phyloP scores from a whole-genome alignment of 225 moss, liverwort and hornwort species.

The Lunularia cruciata region DNA sequence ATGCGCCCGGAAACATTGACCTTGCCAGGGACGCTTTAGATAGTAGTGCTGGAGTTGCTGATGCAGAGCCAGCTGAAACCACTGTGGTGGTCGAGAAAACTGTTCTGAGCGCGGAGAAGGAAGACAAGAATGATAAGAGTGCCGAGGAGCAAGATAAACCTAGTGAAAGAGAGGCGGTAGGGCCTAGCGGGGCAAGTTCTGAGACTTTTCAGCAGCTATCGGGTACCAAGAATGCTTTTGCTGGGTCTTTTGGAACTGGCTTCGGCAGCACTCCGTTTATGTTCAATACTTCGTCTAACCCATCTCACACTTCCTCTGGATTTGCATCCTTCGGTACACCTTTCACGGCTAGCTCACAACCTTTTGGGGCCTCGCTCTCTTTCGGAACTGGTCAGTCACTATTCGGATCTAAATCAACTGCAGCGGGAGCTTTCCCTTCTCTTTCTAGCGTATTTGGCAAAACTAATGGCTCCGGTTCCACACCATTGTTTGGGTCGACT shows the following conservation, averaged over 20 bases:
- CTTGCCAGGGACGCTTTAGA: not conserved
- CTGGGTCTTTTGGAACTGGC: conserved; percentile 72
- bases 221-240: conserved; percentile 78
- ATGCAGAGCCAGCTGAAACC: not conserved
- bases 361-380: conserved; percentile 20
- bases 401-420: conserved; percentile 41
- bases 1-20: not conserved
- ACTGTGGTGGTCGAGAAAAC: conserved; percentile 27
- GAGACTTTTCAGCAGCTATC: conserved; percentile 77
- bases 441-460: conserved; percentile 59
- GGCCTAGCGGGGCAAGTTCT: conserved; percentile 62
- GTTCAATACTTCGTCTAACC: conserved; percentile 49
- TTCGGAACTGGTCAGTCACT: conserved; percentile 27
- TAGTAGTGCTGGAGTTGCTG: not conserved
- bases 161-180: conserved; percentile 41
- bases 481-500: conserved; percentile 43
- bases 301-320: conserved; percentile 43
- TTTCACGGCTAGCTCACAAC: conserved; percentile 40
- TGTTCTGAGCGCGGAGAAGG: conserved; percentile 3
- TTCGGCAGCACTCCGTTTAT: conserved; percentile 52
- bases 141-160: conserved; percentile 45
- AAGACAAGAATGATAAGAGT: conserved; percentile 21
- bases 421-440: conserved; percentile 44
- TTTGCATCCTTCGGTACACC: conserved; percentile 48
- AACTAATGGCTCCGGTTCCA: conserved; percentile 46